phyloP scores from a whole-genome alignment of 257 asterid species.

The Apocynum venetum region DNA sequence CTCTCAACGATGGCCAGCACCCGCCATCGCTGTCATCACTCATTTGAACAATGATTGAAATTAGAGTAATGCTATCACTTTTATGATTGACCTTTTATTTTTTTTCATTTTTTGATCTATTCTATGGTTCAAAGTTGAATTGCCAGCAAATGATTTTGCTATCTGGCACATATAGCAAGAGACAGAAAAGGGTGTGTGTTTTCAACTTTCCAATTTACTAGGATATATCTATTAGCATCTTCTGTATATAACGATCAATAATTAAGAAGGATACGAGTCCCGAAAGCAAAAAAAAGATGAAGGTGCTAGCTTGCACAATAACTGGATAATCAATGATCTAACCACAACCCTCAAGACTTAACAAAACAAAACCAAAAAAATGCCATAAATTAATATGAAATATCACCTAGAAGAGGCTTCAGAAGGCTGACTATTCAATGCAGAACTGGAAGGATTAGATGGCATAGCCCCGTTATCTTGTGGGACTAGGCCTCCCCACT shows the following conservation, averaged over 20 bases:
- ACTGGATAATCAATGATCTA: neutral
- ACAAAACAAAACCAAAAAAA: neutral
- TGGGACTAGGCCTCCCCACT: slow-evolving; percentile 72
- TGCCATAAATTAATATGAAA: neutral
- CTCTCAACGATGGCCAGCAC: too few species aligned
- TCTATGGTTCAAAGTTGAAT: neutral
- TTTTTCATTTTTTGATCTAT: too few species aligned
- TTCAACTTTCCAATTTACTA: neutral
- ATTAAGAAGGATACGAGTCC: neutral
- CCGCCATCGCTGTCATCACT: too few species aligned
- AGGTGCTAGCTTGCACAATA: neutral
- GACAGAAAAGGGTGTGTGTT: neutral
- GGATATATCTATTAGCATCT: slow-evolving; percentile 2
- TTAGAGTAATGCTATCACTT: too few species aligned
- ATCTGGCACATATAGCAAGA: neutral
- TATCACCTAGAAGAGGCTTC: slow-evolving; percentile 82
- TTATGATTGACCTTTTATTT: too few species aligned
- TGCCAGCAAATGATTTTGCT: neutral
- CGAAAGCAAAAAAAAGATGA: slow-evolving; percentile 2
- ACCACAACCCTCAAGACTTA: neutral
- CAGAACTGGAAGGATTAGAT: slow-evolving; percentile 73
- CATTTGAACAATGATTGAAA: too few species aligned
- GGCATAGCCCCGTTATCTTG: slow-evolving; percentile 73
- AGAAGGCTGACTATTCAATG: slow-evolving; percentile 83
- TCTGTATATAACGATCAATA: neutral